These are phyloP conservation scores for Amoeboradix gromovi DNA, from an alignment of 371 early-diverging fungal genomes.

Conservation along the genomic window DNA sequence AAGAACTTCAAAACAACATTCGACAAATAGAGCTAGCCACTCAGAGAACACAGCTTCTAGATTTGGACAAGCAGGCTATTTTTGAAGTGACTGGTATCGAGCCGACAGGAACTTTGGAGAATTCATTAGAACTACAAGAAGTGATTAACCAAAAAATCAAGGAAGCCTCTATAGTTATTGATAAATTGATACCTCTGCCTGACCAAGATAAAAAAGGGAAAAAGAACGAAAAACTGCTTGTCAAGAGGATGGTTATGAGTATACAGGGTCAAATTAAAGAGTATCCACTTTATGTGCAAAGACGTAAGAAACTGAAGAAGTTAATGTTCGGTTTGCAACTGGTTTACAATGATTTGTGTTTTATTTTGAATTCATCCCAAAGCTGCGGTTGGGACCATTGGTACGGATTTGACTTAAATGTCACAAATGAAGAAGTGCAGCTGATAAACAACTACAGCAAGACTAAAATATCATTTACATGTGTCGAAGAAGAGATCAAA, in stretches of 20 bases:
- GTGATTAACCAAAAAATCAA: background rate
- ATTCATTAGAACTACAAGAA: background rate
- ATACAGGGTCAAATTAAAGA: background rate
- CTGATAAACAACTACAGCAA: too few relatives aligned
- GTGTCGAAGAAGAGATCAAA: too few relatives aligned
- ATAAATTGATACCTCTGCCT: background rate
- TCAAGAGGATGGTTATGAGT: background rate
- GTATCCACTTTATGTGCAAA: background rate
- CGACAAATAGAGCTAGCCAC: background rate
- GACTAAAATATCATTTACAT: too few relatives aligned
- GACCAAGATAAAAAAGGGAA: background rate
- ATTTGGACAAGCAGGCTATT: background rate
- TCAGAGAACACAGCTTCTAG: background rate
- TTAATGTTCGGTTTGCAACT: background rate
- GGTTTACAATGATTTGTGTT: background rate
- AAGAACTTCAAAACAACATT: background rate
- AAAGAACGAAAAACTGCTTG: background rate
- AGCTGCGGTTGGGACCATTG: background rate
- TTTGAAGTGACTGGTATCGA: background rate
- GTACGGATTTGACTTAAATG: background rate
- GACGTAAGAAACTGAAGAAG: background rate
- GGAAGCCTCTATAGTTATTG: background rate
- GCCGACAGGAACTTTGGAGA: too few relatives aligned
- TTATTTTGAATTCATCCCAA: background rate
- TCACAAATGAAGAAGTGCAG: too few relatives aligned